A percentile compares a stretch with the other conserved stretches of the same genome.
These are phyloP conservation scores for Pythium periplocum DNA, from an alignment of 352 stramenopile genomes.

Conservation along the genomic window DNA sequence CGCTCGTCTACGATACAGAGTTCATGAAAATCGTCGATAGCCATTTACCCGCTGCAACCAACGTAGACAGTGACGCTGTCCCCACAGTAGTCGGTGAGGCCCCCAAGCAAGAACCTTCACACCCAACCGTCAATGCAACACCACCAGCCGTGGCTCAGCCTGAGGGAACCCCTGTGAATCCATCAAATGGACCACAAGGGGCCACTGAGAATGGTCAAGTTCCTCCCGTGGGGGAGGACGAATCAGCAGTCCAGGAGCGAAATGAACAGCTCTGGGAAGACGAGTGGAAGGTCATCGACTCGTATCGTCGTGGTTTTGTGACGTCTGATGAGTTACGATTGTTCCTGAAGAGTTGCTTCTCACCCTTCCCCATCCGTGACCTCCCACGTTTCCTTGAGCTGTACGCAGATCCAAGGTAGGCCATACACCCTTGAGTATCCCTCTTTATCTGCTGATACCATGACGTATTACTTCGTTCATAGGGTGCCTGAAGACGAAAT, in stretches of 20 bases:
- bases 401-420: conserved; percentile 30
- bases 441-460: conserved; percentile 2
- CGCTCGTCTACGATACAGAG: conserved; percentile 20
- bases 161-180: neutral
- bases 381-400: conserved; percentile 52
- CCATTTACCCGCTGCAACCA: conserved; percentile 21
- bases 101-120: neutral
- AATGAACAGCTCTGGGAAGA: conserved; percentile 30
- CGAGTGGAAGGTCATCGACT: conserved; percentile 59
- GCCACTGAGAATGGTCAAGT: neutral
- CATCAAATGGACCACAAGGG: neutral
- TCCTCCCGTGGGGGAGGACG: conserved; percentile 6
- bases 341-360: conserved; percentile 45
- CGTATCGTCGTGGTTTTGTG: conserved; percentile 36
- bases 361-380: conserved; percentile 30
- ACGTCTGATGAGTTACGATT: conserved; percentile 32
- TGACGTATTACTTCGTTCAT: neutral
- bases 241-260: conserved; percentile 15
- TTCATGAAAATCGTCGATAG: conserved; percentile 73
- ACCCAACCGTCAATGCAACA: neutral
- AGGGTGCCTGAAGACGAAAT: conserved; percentile 23
- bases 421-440: neutral
- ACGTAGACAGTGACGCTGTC: neutral
- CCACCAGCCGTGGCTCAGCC: neutral
- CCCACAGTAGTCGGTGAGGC: too few relatives aligned